phyloP scores from a whole-genome alignment of 768 basidiomycete genomes.

The Leccinellum luteum region DNA sequence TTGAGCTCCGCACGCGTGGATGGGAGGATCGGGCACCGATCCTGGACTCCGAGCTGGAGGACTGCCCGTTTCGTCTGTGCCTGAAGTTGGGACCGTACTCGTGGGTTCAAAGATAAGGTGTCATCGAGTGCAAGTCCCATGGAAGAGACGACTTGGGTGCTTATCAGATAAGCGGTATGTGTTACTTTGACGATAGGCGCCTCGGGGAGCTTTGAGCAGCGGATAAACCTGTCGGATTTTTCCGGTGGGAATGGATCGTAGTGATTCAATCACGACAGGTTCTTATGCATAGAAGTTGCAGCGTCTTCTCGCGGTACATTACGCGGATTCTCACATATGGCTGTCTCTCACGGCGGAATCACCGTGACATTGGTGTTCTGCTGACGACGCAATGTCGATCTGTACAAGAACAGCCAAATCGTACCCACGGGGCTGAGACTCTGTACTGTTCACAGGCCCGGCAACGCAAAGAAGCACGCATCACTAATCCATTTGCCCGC shows the following conservation, averaged over 20 bases:
- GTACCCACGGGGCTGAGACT: background rate
- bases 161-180: no score
- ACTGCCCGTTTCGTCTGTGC: background rate
- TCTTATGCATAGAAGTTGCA: no score
- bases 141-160: background rate
- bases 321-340: background rate
- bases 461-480: background rate
- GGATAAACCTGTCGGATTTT: background rate
- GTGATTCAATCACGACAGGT: background rate
- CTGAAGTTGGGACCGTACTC: background rate
- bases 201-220: background rate
- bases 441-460: background rate
- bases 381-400: background rate
- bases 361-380: background rate
- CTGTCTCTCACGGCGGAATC: background rate
- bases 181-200: no score
- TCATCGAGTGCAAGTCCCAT: background rate
- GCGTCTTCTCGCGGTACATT: background rate
- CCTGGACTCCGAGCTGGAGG: background rate
- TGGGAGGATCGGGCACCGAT: background rate
- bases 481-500: background rate
- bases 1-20: background rate
- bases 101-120: background rate
- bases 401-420: no score
- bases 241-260: background rate